Evolutionary conservation across 345 rosid species (phyloP), one percentile per base, ranked within the genome.

Genomic region (Acer campestre): DNA sequence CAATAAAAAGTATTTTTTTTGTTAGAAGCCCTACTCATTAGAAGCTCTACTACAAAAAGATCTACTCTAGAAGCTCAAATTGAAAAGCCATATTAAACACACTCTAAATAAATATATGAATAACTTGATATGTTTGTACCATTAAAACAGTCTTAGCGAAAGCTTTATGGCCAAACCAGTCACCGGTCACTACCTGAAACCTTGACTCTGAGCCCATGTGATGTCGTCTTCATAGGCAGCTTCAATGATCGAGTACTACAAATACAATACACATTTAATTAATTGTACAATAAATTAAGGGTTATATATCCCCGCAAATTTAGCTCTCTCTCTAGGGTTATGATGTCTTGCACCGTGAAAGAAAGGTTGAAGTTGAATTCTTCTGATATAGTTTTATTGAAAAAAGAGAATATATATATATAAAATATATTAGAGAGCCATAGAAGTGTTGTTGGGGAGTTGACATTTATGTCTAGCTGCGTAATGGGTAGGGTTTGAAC

Each of bases 381-480:
- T 79, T 66, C 74, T 29, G 9, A 22, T 58, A 27, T 31, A 53
- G 58, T 53, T 35, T 51, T 38, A 46, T 29, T 59, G 53, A 17
- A 35, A 48, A 59, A 38, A n/a, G 40, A 49, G 22, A 18, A 20
- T 51, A 62, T 53, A 49, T 53, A 49, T 16, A 72, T 76, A 59
- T 42, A 42, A 42, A 51, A 80, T 78, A 35, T 35, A 35, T 35
- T 4, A 3, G 62, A 71, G 18, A 70, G 22, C 23, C 12, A 55
- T 66, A 68, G 72, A 79, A 44, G 81, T 77, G 79, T 78, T 76
- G 85, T 71, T 80, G 86, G 76, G 81, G 84, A 81, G 92, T 91
- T 89, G 92, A 91, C 95, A 84, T 85, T 91, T 59, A 89, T 81
- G 9, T 27, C 31, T 77, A 61, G 27, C 74, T 70, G 77, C 75